phyloP scores from a whole-genome alignment of 139 green algal genomes.

The Tetradesmus lagerheimii region DNA sequence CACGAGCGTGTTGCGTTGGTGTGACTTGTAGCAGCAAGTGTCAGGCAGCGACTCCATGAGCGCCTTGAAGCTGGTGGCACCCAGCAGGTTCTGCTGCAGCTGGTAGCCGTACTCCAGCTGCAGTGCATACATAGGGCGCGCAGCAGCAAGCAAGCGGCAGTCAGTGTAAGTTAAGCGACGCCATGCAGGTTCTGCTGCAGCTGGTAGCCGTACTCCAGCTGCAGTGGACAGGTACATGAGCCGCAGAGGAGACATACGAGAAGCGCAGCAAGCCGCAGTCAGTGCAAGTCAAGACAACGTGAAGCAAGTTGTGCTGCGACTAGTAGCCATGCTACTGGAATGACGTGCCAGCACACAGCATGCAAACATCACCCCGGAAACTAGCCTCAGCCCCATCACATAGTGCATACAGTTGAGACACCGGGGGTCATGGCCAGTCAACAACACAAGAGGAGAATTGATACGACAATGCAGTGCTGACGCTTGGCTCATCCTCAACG shows the following conservation, averaged over 20 bases:
- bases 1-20: slow-evolving; percentile 27
- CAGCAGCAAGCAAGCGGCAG: neutral
- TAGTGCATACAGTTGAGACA: too few species aligned
- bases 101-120: slow-evolving; percentile 41
- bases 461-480: too few species aligned
- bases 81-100: slow-evolving; percentile 18
- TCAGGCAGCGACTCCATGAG: slow-evolving; percentile 12
- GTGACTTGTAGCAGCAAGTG: neutral
- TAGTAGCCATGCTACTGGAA: too few species aligned
- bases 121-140: neutral
- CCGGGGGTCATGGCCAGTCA: too few species aligned
- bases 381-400: too few species aligned
- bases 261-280: neutral
- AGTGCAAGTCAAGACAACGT: neutral
- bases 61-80: neutral
- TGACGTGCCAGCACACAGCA: neutral
- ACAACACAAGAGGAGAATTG: too few species aligned
- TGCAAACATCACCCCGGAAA: too few species aligned
- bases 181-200: slow-evolving; percentile 8
- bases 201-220: slow-evolving; percentile 35
- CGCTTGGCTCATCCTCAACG: too few species aligned
- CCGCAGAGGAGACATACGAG: neutral
- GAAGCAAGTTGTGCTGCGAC: too few species aligned
- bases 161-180: neutral
- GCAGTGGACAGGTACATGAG: neutral